Conservation (phyloP, 2,329 filamentous ascomycete species). For the Niveomyces coronatus region DNA sequence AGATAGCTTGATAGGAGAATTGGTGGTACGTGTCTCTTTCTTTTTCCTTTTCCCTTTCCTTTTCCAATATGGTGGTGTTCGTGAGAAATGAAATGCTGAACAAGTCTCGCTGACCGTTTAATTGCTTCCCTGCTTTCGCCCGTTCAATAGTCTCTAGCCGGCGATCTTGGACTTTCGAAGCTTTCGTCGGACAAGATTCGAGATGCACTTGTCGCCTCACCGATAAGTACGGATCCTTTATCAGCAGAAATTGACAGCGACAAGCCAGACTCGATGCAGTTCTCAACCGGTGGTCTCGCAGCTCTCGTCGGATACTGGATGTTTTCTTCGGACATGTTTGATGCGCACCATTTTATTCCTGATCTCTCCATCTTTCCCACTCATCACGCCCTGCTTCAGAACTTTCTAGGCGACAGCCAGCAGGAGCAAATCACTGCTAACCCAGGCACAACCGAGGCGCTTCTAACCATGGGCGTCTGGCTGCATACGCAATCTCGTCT, state of each 20-base stretch:
- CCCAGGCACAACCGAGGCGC: slow-evolving; percentile 47
- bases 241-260: slow-evolving; percentile 34
- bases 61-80: too few species aligned
- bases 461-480: slow-evolving; percentile 50
- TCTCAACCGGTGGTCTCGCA: slow-evolving; percentile 49
- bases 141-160: slow-evolving; percentile 50
- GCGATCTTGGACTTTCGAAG: slow-evolving; percentile 47
- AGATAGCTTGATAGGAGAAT: slow-evolving; percentile 59
- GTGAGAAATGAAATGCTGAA: too few species aligned
- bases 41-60: slow-evolving; percentile 2
- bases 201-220: slow-evolving; percentile 30
- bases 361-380: slow-evolving; percentile 50
- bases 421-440: slow-evolving; percentile 37
- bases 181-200: slow-evolving; percentile 36
- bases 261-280: slow-evolving; percentile 39
- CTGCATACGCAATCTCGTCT: slow-evolving; percentile 41
- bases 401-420: slow-evolving; percentile 42
- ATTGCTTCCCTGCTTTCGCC: too few species aligned
- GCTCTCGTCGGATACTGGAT: slow-evolving; percentile 52
- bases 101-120: too few species aligned
- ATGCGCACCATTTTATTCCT: slow-evolving; percentile 42
- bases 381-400: slow-evolving; percentile 42
- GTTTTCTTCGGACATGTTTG: slow-evolving; percentile 52
- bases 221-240: slow-evolving; percentile 35
- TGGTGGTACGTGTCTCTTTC: slow-evolving; percentile 55